Evolutionary conservation across 1,284 basidiomycete genomes (phyloP), one percentile per base, ranked within the genome.

Genomic region (Boletus semigastroideus): DNA sequence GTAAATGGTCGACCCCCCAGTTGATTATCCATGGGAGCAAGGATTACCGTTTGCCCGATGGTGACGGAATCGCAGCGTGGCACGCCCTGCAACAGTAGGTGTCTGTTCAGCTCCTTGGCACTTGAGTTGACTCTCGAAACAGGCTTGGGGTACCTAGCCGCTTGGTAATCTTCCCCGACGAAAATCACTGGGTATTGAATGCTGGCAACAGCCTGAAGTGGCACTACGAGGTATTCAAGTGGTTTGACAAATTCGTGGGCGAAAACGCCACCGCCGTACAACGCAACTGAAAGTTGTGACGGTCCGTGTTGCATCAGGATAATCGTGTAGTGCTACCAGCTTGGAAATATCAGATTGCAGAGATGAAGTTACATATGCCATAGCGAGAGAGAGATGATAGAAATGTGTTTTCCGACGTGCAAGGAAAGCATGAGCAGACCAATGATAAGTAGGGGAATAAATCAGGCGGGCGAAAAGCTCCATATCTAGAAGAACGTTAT

Each of bases 161-260:
- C 46, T 78, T 97, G 45, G 80, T 97, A 11, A 84, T 94, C 59
- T 97, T 97, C 80, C 90, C 90, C 0, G 86, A 92, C 62, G 94
- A 97, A 75, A 96, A 96, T 63, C 94, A 96, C 68, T 95, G 91
- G 91, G 90, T 91, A 11, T 59, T 88, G 53, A 80, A 89, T 51
- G 85, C 86, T 56, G 84, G 84, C 48, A 91, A 91, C 61, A 88
- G 86, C 66, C 67, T 90, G 63, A 90, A 88, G 70, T 94, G 88
- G 87, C 89, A 95, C 68, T 77, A 87, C 58, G 94, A 97, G 68
- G 87, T 97, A 6, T 86, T 96, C 72, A 77, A 80, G 52, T 96
- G 92, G 92, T 84, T 94, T 55, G 80, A 91, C 57, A 74, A 87
- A 67, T 92, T 80, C 64, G 77, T 88, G 17, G 87, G 84, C 38